Percentiles rank a stretch among this genome's conserved stretches.
These are phyloP conservation scores for Saccharomycopsis fodiens DNA, from an alignment of 805 yeast species.

Conservation along the genomic window DNA sequence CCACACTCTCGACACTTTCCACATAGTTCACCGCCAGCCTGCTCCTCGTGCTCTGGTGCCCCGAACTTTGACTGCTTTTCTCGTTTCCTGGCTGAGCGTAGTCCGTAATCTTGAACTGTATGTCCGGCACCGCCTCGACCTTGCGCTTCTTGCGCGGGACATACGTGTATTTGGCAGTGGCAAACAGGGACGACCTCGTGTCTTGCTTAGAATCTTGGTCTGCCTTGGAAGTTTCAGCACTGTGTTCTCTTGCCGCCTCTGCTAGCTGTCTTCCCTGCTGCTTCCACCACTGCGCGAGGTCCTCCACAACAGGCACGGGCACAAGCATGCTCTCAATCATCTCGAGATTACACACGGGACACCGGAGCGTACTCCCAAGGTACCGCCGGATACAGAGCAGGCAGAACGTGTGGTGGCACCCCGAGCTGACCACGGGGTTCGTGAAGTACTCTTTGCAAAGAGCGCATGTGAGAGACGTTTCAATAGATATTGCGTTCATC, in stretches of 20 bases:
- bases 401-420: slow-evolving; percentile 14
- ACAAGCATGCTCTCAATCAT: slow-evolving; percentile 12
- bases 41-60: no score
- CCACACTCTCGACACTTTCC: background rate
- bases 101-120: background rate
- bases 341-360: slow-evolving; percentile 15
- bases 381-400: slow-evolving; percentile 15
- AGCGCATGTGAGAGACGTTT: slow-evolving; percentile 3
- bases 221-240: no score
- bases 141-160: background rate
- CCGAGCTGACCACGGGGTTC: slow-evolving; percentile 11
- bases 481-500: background rate
- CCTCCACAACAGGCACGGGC: slow-evolving; percentile 13
- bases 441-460: slow-evolving; percentile 12
- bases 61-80: no score
- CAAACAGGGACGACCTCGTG: no score
- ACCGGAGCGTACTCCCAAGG: slow-evolving; percentile 1
- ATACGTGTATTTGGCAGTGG: no score
- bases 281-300: slow-evolving; percentile 8
- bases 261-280: no score
- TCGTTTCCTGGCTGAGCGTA: no score
- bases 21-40: no score
- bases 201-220: no score
- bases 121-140: background rate
- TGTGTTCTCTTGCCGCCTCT: no score